Base-by-base conservation (phyloP, 2,329 filamentous ascomycete species). In the Aspergillus costaricaensis region DNA sequence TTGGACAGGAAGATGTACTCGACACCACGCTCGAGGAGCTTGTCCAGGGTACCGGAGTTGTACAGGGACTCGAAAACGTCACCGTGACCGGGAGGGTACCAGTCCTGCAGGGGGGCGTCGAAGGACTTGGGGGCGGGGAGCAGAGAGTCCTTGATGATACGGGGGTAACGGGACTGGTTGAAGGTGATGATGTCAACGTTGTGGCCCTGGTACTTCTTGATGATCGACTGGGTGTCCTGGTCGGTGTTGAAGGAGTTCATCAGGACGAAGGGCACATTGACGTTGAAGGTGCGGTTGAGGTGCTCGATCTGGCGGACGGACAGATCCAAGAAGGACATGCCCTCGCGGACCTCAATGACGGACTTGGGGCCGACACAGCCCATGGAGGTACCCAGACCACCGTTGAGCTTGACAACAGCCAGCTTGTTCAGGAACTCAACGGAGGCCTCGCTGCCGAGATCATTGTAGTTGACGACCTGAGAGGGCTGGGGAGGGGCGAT, bases 241-340 rank as follows among this genome's bases (percentile, higher is more conserved):
- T 99, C 93, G 77, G 95, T 99, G 87, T 99, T 99, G 91, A 99
- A 99, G 58, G 95, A 98, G 89, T 99, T 99, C 95, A 99, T 99
- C 72, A 99, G 89, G 69, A 99, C 88, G 80, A 99, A 97, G 52
- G 95, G 95, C 36, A 99, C 95, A 77, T 97, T 98, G 79, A 96
- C 92, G 71, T 90, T 87, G 84, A 97, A 98, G 67, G 92, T 98
- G 79, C 93, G 91, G 89, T 99, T 99, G 71, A 99, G 89, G 85
- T 92, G 96, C 84, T 99, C 95, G 76, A 99, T 96, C 85, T 99
- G 95, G 74, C 95, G 91, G 72, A 99, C 95, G 19, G 95, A 98
- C 72, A 99, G 86, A 81, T 99, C 95, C 69, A 99, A 86, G 89
- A 99, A 99, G 72, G 95, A 99, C 95, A 98, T 99, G 87, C 95